Percentiles rank a stretch among this genome's conserved stretches.
Conservation (phyloP, 441 rosid species). For the Omphalea diandra region DNA sequence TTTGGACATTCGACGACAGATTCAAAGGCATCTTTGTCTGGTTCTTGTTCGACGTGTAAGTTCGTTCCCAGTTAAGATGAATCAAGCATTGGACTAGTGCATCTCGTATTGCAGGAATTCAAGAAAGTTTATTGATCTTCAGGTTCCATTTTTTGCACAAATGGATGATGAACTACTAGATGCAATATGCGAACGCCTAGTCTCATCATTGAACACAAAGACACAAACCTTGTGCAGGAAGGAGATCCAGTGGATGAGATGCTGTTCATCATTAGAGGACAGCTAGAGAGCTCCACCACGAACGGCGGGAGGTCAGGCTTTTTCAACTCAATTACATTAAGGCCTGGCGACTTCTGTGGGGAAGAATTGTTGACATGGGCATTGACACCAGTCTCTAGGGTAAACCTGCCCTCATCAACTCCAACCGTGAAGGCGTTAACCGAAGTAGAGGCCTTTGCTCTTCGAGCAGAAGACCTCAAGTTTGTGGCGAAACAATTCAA, state of each 20-base stretch:
- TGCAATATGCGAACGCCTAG: slow-evolving; percentile 81
- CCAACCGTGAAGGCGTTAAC: slow-evolving; percentile 58
- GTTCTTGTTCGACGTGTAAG: slow-evolving; percentile 89
- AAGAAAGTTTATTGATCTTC: slow-evolving; percentile 11
- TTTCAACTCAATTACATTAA: slow-evolving; percentile 66
- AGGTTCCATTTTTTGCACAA: slow-evolving; percentile 87
- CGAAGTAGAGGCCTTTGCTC: slow-evolving; percentile 81
- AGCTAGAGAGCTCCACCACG: slow-evolving; percentile 79
- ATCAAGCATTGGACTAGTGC: too few relatives aligned
- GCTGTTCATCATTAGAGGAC: slow-evolving; percentile 87
- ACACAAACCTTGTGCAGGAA: slow-evolving; percentile 59
- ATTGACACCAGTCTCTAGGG: slow-evolving; percentile 45
- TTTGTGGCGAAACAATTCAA: slow-evolving; percentile 80
- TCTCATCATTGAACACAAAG: slow-evolving; percentile 71
- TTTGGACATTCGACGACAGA: slow-evolving; percentile 68
- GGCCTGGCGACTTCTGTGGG: slow-evolving; percentile 81
- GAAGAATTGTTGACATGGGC: slow-evolving; percentile 91
- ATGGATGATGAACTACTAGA: slow-evolving; percentile 86
- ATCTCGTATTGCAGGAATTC: too few relatives aligned
- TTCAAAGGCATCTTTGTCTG: slow-evolving; percentile 78
- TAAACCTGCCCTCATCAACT: slow-evolving; percentile 69
- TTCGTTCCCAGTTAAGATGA: too few relatives aligned
- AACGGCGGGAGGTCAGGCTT: slow-evolving; percentile 79
- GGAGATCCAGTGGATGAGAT: slow-evolving; percentile 90
- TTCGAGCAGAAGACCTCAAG: slow-evolving; percentile 71